Evolutionary conservation across 2,329 filamentous ascomycete species (phyloP).

Genomic region (Colletotrichum plurivorum): DNA sequence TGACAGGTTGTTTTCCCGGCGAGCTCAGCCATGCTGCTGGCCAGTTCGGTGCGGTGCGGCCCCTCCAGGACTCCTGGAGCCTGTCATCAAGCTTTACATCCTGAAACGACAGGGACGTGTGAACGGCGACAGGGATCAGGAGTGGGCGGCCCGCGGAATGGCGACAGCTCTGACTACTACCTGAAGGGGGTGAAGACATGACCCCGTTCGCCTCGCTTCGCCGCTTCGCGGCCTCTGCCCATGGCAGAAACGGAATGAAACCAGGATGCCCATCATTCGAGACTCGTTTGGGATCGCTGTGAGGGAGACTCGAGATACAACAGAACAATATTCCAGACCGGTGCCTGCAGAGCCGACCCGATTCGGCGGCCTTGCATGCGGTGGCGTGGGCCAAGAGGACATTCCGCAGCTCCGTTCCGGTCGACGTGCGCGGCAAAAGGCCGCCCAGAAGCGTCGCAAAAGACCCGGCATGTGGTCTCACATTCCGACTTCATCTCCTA

Average conservation of each 20-base stretch:
- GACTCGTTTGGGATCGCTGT: neutral
- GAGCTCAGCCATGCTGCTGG: conserved; percentile 3
- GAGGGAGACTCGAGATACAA: conserved; percentile 1
- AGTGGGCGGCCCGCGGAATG: conserved; percentile 28
- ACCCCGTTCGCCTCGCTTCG: neutral
- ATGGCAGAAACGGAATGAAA: conserved; percentile 10
- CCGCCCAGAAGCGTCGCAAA: conserved; percentile 14
- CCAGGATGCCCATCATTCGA: conserved; percentile 16
- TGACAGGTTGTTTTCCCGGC: conserved; percentile 10
- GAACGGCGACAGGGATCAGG: conserved; percentile 29
- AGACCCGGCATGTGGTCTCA: conserved; percentile 7
- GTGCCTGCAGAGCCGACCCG: conserved; percentile 17
- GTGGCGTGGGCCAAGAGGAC: conserved; percentile 36
- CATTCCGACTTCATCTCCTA: conserved; percentile 11
- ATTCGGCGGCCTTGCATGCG: conserved; percentile 29
- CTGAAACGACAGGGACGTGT: conserved; percentile 38
- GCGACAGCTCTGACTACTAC: conserved; percentile 3
- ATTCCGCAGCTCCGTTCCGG: conserved; percentile 35
- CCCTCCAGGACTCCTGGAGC: conserved; percentile 17
- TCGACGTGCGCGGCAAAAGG: conserved; percentile 14
- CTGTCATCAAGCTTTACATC: conserved; percentile 37
- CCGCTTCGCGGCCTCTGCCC: neutral
- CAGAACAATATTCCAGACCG: neutral
- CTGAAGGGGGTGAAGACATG: conserved; percentile 15
- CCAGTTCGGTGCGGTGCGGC: conserved; percentile 12